phyloP scores from a whole-genome alignment of 495 filamentous ascomycete species.

The Tuber indicum region DNA sequence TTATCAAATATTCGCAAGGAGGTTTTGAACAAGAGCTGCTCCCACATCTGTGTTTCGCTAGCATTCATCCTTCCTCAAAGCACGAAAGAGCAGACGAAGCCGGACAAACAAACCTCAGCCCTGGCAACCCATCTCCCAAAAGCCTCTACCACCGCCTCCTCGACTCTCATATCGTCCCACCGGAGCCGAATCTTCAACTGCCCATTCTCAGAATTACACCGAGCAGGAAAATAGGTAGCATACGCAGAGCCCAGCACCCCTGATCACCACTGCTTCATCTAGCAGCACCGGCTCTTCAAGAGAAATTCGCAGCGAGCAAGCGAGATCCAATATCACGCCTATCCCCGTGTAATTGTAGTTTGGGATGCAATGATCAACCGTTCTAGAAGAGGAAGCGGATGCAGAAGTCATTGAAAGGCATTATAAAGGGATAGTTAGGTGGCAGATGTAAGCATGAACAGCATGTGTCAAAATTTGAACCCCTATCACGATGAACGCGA shows the following conservation, averaged over 20 bases:
- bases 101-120: conserved; percentile 14
- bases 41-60: conserved; percentile 23
- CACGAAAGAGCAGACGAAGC: not conserved
- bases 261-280: conserved; percentile 12
- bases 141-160: conserved; percentile 11
- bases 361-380: not conserved
- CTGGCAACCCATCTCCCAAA: conserved; percentile 25
- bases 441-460: not conserved
- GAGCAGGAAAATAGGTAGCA: not conserved
- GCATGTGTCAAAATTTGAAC: not conserved
- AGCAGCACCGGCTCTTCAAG: not conserved
- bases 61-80: not conserved
- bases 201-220: not conserved
- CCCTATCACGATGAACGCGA: not conserved
- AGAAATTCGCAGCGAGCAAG: not conserved
- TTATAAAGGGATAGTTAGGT: not conserved
- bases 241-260: conserved; percentile 27
- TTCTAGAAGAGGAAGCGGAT: not conserved
- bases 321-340: not conserved
- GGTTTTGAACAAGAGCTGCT: conserved; percentile 21
- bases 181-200: conserved; percentile 26
- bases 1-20: conserved; percentile 13
- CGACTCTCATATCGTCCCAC: conserved; percentile 7
- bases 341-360: not conserved
- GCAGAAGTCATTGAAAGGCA: not conserved